Base-by-base conservation (phyloP, 257 asterid genomes). In the Verbascum thapsus region DNA sequence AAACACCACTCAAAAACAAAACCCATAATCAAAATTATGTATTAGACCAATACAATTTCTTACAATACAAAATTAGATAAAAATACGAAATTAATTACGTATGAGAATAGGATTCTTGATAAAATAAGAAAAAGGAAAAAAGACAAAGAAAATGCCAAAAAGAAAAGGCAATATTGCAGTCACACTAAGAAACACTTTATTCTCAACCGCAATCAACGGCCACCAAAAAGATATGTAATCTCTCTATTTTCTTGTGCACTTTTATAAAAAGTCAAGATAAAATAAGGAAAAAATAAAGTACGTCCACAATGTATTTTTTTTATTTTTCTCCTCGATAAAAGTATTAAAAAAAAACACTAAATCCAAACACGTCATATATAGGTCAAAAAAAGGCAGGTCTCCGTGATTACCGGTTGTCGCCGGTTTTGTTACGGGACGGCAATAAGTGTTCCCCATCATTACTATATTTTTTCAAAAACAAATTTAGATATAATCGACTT, bases 201-300 rank as follows among this genome's bases (percentile, higher is more conserved):
- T 78, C 85, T 58, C 79, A 82, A 82, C 96, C 89, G 95, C 91
- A 81, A 85, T 88, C 91, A 83, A 83, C 95, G 96, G 94, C 85
- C 78, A 30, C 4, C 48, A 66, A 71, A 80, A 69, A 64, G 54
- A 53, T 64, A 69, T 60, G 62, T 50, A 72, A 51, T 18, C 70
- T 66, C 72, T 75, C 72, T 56, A 49, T 45, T 58, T 69, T 77
- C 58, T 66, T 59, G 64, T 57, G 45, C 61, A 7, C 81, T 74
- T 74, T 70, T 22, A 16, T n/a, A 0, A 57, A 58, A 64, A 63
- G 53, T 12, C 22, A 22, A 0, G 10, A 18, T 5, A 3, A 38
- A 16, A 34, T n/a, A n/a, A n/a, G n/a, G 1, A 48, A 43, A 22
- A 23, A n/a, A 13, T 1, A 35, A 45, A 22, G 30, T 53, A 64